These are phyloP conservation scores for Rhodamnia rubescens DNA, from an alignment of 345 rosid genomes.

Conservation along the genomic window DNA sequence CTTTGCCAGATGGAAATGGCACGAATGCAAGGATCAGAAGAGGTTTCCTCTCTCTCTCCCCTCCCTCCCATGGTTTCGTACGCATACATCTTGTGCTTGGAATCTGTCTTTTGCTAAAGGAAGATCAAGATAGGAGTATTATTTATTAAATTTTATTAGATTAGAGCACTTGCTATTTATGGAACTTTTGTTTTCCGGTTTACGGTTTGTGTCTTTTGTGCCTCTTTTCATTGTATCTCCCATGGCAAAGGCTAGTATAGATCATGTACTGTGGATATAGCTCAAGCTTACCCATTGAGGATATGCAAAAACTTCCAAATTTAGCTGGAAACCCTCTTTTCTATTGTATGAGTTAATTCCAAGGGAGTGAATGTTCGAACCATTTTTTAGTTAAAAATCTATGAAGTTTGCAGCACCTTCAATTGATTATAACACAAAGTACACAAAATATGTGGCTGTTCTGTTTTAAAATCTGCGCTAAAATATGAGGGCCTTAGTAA, in stretches of 20 bases:
- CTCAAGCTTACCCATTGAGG: neutral
- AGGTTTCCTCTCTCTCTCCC: constrained; percentile 31
- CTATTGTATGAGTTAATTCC: neutral
- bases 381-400: neutral
- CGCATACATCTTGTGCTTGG: neutral
- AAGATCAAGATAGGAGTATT: neutral
- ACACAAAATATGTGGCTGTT: neutral
- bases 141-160: neutral
- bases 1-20: constrained; percentile 88
- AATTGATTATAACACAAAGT: neutral
- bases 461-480: neutral
- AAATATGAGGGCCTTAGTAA: neutral
- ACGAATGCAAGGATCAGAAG: constrained; percentile 74
- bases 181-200: neutral
- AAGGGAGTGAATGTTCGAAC: neutral
- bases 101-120: neutral
- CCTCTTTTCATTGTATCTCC: neutral
- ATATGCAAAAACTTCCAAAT: neutral
- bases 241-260: neutral
- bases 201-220: neutral
- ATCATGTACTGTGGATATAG: neutral
- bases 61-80: neutral
- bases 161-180: neutral
- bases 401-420: neutral
- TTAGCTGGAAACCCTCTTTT: neutral